Evolutionary conservation across 176 grass and related monocot genomes (phyloP).

Genomic region (Phyllostachys edulis): DNA sequence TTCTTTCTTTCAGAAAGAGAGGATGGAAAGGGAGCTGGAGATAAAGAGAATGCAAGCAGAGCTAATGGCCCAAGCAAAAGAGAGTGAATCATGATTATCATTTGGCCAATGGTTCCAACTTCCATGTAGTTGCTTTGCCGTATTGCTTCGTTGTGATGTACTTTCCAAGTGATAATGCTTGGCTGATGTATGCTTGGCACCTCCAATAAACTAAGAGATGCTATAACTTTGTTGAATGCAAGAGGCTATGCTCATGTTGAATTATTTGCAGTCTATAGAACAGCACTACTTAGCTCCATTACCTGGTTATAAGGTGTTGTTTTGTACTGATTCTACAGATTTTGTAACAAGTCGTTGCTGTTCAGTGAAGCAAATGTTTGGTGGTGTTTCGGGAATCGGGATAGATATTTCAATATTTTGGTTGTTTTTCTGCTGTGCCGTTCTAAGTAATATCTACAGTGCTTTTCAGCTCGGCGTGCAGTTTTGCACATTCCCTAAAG

Average conservation of each 20-base stretch:
- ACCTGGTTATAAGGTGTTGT: conserved; percentile 2
- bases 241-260: conserved; percentile 19
- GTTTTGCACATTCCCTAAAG: neutral
- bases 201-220: conserved; percentile 41
- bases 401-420: neutral
- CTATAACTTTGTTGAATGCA: conserved; percentile 29
- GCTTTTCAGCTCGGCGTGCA: neutral
- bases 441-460: neutral
- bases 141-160: conserved; percentile 23
- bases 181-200: conserved; percentile 33
- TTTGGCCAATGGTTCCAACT: conserved; percentile 4
- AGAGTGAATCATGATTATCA: conserved; percentile 47
- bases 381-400: neutral
- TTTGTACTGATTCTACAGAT: conserved; percentile 19
- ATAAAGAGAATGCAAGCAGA: conserved; percentile 60
- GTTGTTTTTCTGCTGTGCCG: neutral
- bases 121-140: conserved; percentile 25
- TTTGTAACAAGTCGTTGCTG: neutral
- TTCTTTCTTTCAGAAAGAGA: conserved; percentile 60
- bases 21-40: conserved; percentile 59
- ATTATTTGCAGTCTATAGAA: conserved; percentile 19
- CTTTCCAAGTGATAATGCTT: conserved; percentile 33
- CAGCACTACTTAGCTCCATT: neutral
- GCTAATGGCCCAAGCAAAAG: conserved; percentile 50
- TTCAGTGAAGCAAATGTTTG: neutral